phyloP scores from a whole-genome alignment of 1,139 yeast species.

The Pichiaceae sp. region DNA sequence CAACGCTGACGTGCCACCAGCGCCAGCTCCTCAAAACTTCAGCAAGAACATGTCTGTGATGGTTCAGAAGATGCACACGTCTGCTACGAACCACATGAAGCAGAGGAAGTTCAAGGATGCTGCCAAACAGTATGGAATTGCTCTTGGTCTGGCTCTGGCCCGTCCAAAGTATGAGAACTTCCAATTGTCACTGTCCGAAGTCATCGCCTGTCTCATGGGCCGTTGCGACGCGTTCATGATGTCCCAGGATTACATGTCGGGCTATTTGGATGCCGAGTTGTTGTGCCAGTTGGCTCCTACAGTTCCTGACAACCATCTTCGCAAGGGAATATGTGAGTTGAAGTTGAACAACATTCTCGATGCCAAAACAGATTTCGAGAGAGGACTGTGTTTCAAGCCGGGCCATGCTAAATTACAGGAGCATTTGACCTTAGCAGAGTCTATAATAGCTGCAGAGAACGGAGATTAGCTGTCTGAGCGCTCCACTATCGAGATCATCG shows the following conservation, averaged over 20 bases:
- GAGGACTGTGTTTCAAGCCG: conserved; percentile 65
- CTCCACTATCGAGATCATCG: no score
- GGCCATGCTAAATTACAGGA: conserved; percentile 38
- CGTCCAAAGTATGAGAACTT: conserved; percentile 85
- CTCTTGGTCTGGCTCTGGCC: conserved; percentile 69
- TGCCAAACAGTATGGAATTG: conserved; percentile 61
- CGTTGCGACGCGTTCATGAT: conserved; percentile 78
- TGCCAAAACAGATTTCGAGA: conserved; percentile 68
- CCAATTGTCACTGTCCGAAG: conserved; percentile 70
- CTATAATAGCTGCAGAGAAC: conserved; percentile 41
- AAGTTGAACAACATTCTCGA: conserved; percentile 63
- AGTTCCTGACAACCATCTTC: conserved; percentile 70
- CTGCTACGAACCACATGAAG: conserved; percentile 60
- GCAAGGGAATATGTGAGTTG: conserved; percentile 70
- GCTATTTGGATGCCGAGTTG: conserved; percentile 76
- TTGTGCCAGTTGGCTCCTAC: conserved; percentile 54
- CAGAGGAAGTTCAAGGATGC: conserved; percentile 63
- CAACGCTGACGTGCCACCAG: conserved; percentile 65
- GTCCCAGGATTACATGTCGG: conserved; percentile 56
- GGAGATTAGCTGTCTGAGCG: conserved; percentile 30
- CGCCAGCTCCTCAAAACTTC: conserved; percentile 42
- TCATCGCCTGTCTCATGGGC: conserved; percentile 62
- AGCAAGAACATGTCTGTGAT: conserved; percentile 54
- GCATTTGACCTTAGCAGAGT: conserved; percentile 38
- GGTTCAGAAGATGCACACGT: conserved; percentile 66